Base-by-base conservation (phyloP, 768 basidiomycete genomes). In the Basidioascus undulatus region DNA sequence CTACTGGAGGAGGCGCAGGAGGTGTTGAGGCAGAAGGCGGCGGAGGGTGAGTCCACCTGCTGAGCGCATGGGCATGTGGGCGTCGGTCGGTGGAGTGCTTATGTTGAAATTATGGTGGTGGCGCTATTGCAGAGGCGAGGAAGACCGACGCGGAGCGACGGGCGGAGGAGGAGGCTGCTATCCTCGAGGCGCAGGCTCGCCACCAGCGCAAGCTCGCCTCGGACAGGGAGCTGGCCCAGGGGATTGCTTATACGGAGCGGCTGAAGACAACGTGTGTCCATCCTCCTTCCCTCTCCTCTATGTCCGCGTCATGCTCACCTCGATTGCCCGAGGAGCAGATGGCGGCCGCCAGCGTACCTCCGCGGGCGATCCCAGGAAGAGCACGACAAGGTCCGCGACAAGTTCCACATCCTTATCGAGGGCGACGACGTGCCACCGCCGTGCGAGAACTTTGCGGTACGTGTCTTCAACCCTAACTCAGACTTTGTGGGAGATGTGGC, bases 361-460 rank as follows among this genome's bases (percentile, higher is more conserved):
- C 70, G 74, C 25, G 70, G 76, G 24, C 65, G 75, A 38, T 60
- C 71, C 0, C 63, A 68, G 32, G 77, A 73, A 35, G 68, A 86
- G 44, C 65, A 82, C 53, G 65, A 70, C 42, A 67, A 65, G 47
- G 62, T 89, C 33, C 71, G 89, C 25, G 82, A 87, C 44, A 82
- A 86, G 59, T 72, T 76, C 53, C 87, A 96, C 57, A 92, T 98
- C 55, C 64, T 92, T 15, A 75, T 80, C n/a, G 83, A 92, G 18
- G 87, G 89, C 11, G 78, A 92, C 44, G 71, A 84, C 52, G 65
- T 96, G 24, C 89, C 92, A 2, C 83, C 84, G 8, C 84, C 92
- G 1, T 89, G 94, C 39, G 74, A 79, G 44, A 71, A 75, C 47
- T 96, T 96, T 59, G 66, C 65, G 25, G 82, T 82, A 55, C 44